phyloP scores from a whole-genome alignment of 2,329 filamentous ascomycete species.

The Metarhizium sp. region DNA sequence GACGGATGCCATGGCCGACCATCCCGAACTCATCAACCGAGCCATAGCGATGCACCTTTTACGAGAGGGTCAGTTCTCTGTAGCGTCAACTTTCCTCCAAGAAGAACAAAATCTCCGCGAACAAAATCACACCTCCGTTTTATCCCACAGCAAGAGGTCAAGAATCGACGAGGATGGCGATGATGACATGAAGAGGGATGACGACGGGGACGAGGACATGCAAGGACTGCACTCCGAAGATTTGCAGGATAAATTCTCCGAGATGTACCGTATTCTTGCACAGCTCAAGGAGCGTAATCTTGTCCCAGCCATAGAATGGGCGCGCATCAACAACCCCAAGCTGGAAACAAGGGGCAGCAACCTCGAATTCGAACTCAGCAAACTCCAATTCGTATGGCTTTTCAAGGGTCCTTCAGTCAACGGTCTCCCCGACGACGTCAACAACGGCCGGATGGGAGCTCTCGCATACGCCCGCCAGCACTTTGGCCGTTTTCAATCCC shows the following conservation, averaged over 20 bases:
- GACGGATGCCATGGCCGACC: conserved; percentile 68
- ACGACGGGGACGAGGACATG: conserved; percentile 17
- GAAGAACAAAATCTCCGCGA: conserved; percentile 47
- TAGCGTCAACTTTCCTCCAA: conserved; percentile 74
- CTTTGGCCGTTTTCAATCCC: conserved; percentile 63
- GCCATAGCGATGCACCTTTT: conserved; percentile 95
- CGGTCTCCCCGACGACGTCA: conserved; percentile 42
- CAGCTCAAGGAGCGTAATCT: conserved; percentile 69
- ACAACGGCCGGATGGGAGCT: conserved; percentile 53
- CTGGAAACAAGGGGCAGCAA: conserved; percentile 82
- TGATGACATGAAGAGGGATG: conserved; percentile 20
- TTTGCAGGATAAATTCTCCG: conserved; percentile 71
- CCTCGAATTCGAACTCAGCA: conserved; percentile 87
- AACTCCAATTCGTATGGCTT: conserved; percentile 82
- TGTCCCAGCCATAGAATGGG: conserved; percentile 79
- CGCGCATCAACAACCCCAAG: conserved; percentile 56
- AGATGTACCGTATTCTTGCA: conserved; percentile 85
- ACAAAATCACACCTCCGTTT: conserved; percentile 8
- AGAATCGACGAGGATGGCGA: conserved; percentile 22
- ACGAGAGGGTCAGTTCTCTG: conserved; percentile 85
- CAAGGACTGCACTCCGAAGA: conserved; percentile 28
- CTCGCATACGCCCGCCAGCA: conserved; percentile 66
- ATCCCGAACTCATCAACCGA: conserved; percentile 73
- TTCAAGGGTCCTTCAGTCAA: conserved; percentile 56
- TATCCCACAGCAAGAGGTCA: conserved; percentile 6